These are phyloP conservation scores for Pyrenochaeta sp. DNA, from an alignment of 2,329 filamentous ascomycete genomes.

Conservation along the genomic window DNA sequence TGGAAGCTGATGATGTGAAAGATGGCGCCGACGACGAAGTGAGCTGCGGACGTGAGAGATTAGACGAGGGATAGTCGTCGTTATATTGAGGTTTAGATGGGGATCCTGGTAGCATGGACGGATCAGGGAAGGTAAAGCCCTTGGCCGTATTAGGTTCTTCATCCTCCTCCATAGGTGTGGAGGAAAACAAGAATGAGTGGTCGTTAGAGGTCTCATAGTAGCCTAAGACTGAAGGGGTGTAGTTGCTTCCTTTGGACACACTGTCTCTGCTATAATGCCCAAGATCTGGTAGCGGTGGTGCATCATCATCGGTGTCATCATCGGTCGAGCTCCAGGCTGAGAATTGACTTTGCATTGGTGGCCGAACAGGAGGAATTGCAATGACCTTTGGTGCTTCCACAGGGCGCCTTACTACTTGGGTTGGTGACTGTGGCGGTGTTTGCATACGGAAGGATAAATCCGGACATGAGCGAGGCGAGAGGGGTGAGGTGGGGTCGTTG, in stretches of 20 bases:
- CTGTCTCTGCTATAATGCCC: constrained; percentile 7
- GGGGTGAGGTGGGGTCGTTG: constrained; percentile 25
- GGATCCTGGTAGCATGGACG: constrained; percentile 19
- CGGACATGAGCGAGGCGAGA: constrained; percentile 43
- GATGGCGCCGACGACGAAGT: constrained; percentile 46
- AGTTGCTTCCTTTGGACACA: constrained; percentile 26
- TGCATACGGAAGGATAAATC: constrained; percentile 34
- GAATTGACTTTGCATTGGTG: constrained; percentile 45
- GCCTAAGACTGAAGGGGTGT: constrained; percentile 40
- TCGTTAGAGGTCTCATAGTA: constrained; percentile 40
- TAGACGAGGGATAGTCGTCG: constrained; percentile 35
- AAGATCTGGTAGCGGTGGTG: constrained; percentile 22
- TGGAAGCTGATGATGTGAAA: constrained; percentile 35
- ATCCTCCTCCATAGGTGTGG: constrained; percentile 37
- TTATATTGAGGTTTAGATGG: constrained; percentile 19
- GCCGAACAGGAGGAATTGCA: constrained; percentile 41
- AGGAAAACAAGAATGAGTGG: constrained; percentile 43
- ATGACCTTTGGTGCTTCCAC: constrained; percentile 35
- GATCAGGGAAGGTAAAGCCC: constrained; percentile 31
- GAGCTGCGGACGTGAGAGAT: constrained; percentile 36
- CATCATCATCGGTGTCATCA: constrained; percentile 42
- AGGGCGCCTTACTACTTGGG: constrained; percentile 20
- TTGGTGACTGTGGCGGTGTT: constrained; percentile 34
- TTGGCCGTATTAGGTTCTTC: constrained; percentile 30
- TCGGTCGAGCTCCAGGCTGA: constrained; percentile 50